Evolutionary conservation across 345 rosid species (phyloP).

Genomic region (Excoecaria agallocha): DNA sequence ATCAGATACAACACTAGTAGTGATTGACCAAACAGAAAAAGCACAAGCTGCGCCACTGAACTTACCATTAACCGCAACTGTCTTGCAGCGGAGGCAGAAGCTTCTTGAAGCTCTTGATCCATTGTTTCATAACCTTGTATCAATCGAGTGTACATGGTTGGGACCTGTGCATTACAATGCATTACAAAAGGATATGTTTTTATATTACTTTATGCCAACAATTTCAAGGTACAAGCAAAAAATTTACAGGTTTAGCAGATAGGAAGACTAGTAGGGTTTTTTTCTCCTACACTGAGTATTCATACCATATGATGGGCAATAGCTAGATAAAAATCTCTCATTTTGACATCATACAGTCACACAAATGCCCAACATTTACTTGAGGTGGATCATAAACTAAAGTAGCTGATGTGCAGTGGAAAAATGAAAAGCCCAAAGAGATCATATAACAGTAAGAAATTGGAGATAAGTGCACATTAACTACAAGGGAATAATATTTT

Average conservation of each 20-base stretch:
- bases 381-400: background rate
- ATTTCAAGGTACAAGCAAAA: constrained; percentile 7
- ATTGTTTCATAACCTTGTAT: constrained; percentile 97
- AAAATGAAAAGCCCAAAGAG: background rate
- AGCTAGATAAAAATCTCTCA: background rate
- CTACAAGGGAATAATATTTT: background rate
- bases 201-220: background rate
- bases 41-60: constrained; percentile 1
- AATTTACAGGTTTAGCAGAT: background rate
- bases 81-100: constrained; percentile 70
- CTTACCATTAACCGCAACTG: constrained; percentile 85
- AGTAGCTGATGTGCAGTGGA: background rate
- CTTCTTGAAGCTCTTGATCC: constrained; percentile 64
- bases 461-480: background rate
- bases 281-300: background rate
- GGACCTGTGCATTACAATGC: constrained; percentile 54
- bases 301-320: background rate
- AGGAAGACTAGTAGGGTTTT: constrained; percentile 6
- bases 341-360: background rate
- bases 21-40: background rate
- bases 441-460: background rate
- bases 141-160: constrained; percentile 89
- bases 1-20: background rate
- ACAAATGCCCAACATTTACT: background rate
- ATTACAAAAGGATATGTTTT: constrained; percentile 17